Evolutionary conservation across 1,284 basidiomycete species (phyloP).

Genomic region (Puccinia horiana): DNA sequence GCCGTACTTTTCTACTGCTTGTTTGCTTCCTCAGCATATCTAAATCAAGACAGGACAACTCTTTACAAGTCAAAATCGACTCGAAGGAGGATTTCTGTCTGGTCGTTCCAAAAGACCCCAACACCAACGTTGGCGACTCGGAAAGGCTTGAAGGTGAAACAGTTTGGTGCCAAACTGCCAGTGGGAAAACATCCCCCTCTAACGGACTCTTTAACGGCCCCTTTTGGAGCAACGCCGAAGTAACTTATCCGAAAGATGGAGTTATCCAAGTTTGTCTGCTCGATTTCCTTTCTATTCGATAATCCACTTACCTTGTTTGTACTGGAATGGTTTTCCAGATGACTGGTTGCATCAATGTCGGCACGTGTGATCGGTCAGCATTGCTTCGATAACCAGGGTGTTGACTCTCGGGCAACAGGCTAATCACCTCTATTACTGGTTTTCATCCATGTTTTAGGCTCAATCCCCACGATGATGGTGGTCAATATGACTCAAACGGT

Average conservation of each 20-base stretch:
- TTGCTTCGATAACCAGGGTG: conserved; percentile 38
- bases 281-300: neutral
- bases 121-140: conserved; percentile 51
- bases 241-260: conserved; percentile 40
- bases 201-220: conserved; percentile 46
- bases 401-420: conserved; percentile 50
- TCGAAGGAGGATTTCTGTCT: conserved; percentile 51
- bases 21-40: neutral
- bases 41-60: neutral
- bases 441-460: conserved; percentile 14
- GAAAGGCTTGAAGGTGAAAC: conserved; percentile 26
- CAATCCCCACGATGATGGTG: conserved; percentile 50
- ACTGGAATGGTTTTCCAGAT: conserved; percentile 19
- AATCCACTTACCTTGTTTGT: neutral
- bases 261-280: conserved; percentile 27
- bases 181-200: conserved; percentile 16
- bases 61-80: conserved; percentile 28
- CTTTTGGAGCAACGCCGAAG: conserved; percentile 50
- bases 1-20: neutral
- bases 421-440: conserved; percentile 36
- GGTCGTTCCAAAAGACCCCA: conserved; percentile 48
- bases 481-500: conserved; percentile 57
- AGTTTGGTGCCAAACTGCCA: conserved; percentile 50
- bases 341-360: conserved; percentile 40
- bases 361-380: conserved; percentile 49